phyloP scores from a whole-genome alignment of 768 basidiomycete species.

The Tylopilus felleus region DNA sequence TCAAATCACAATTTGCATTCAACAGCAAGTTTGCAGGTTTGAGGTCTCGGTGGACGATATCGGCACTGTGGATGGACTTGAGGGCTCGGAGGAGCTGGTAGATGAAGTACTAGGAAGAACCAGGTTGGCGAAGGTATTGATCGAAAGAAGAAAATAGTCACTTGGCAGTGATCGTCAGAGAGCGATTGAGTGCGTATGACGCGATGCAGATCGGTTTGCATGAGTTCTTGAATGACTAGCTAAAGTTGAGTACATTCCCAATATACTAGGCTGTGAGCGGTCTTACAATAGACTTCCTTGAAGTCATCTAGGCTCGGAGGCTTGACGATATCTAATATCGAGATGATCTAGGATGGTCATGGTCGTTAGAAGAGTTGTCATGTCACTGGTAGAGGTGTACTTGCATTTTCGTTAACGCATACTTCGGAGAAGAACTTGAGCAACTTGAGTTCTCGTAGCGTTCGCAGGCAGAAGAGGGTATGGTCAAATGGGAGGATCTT shows the following conservation, averaged over 20 bases:
- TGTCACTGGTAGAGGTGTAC: slow-evolving; percentile 8
- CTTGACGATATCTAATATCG: slow-evolving; percentile 87
- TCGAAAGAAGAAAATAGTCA: slow-evolving; percentile 25
- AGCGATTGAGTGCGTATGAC: slow-evolving; percentile 88
- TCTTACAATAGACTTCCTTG: slow-evolving; percentile 82
- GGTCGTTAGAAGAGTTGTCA: background rate
- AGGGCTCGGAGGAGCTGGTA: slow-evolving; percentile 84
- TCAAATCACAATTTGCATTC: slow-evolving; percentile 87
- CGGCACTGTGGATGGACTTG: slow-evolving; percentile 86
- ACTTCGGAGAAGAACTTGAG: slow-evolving; percentile 80
- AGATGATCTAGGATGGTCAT: slow-evolving; percentile 64
- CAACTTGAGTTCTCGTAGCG: slow-evolving; percentile 88
- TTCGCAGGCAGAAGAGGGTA: slow-evolving; percentile 85
- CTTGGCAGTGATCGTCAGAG: slow-evolving; percentile 87
- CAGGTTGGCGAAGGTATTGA: background rate
- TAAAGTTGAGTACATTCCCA: slow-evolving; percentile 5
- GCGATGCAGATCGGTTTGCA: slow-evolving; percentile 89
- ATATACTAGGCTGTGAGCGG: background rate
- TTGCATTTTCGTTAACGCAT: slow-evolving; percentile 78
- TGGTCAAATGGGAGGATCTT: slow-evolving; percentile 95
- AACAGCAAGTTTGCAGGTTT: slow-evolving; percentile 88
- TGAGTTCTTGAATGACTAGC: slow-evolving; percentile 78
- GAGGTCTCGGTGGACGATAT: slow-evolving; percentile 73
- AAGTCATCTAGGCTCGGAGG: slow-evolving; percentile 72
- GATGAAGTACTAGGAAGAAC: slow-evolving; percentile 59